Evolutionary conservation across 306 rosid genomes (phyloP).

Genomic region (Castanea sativa): DNA sequence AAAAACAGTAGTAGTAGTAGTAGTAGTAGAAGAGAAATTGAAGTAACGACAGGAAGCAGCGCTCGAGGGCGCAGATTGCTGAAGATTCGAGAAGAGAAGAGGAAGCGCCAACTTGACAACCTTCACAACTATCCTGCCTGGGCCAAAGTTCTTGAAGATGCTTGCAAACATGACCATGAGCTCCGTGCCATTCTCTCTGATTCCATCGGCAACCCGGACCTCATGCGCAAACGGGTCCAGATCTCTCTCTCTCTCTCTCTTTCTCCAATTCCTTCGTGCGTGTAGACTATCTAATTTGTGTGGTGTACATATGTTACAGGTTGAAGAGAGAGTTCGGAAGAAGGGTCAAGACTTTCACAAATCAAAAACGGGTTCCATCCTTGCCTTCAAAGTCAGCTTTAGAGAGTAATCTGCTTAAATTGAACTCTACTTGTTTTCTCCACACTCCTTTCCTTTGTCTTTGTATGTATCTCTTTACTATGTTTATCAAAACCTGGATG

Average conservation of each 20-base stretch:
- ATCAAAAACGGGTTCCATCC: constrained; percentile 81
- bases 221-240: constrained; percentile 69
- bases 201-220: constrained; percentile 84
- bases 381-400: constrained; percentile 93
- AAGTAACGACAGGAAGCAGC: constrained; percentile 68
- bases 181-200: constrained; percentile 86
- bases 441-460: background rate
- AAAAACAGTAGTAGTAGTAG: too few species aligned
- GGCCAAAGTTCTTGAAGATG: constrained; percentile 87
- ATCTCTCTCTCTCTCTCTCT: background rate
- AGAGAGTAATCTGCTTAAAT: constrained; percentile 62
- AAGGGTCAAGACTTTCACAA: constrained; percentile 76
- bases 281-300: constrained; percentile 16
- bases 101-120: constrained; percentile 62
- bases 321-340: constrained; percentile 74
- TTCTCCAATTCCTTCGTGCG: too few species aligned
- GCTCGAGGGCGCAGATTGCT: constrained; percentile 83
- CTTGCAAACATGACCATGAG: constrained; percentile 79
- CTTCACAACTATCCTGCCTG: constrained; percentile 77
- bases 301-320: constrained; percentile 36
- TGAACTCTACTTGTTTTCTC: background rate
- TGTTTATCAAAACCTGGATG: background rate
- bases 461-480: background rate
- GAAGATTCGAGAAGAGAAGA: constrained; percentile 79
- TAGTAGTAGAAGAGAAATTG: background rate